These are phyloP conservation scores for Wickerhamiella cacticola DNA, from an alignment of 805 yeast species.

Conservation along the genomic window DNA sequence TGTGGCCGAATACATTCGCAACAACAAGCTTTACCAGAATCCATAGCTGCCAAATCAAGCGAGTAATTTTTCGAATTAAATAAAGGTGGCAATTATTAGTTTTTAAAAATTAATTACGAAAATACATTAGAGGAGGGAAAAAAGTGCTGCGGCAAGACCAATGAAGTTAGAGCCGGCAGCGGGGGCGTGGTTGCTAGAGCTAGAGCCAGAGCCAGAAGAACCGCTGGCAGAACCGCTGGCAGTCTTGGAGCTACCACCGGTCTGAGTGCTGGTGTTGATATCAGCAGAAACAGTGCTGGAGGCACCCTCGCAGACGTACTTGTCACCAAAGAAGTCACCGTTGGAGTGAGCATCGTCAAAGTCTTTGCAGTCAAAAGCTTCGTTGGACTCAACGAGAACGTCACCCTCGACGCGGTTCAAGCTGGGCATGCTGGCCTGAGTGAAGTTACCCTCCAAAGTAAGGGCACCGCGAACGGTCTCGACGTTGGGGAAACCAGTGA, in stretches of 20 bases:
- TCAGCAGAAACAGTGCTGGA: conserved; percentile 23
- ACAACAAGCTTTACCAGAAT: conserved; percentile 13
- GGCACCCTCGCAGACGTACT: conserved; percentile 39
- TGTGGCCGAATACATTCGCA: conserved; percentile 16
- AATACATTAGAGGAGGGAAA: conserved; percentile 18
- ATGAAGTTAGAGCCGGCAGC: conserved; percentile 16
- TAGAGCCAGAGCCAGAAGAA: conserved; percentile 1
- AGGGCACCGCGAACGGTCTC: conserved; percentile 81
- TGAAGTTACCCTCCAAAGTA: conserved; percentile 64
- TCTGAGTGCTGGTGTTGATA: conserved; percentile 13
- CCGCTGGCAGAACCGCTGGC: conserved; percentile 12
- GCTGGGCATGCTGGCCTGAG: conserved; percentile 61
- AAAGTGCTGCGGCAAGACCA: conserved; percentile 19
- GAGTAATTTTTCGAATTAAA: neutral
- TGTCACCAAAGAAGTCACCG: conserved; percentile 86
- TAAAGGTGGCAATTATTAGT: neutral
- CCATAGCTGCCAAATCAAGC: no score
- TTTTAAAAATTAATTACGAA: neutral
- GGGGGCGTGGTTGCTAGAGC: conserved; percentile 10
- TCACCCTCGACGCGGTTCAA: conserved; percentile 84
- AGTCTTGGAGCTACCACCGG: conserved; percentile 13
- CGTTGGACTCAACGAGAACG: conserved; percentile 57
- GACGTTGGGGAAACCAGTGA: conserved; percentile 65
- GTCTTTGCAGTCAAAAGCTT: conserved; percentile 63
- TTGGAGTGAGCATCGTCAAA: conserved; percentile 59